Evolutionary conservation across 23 red algal genomes (phyloP).

Genomic region (Gracilaria gracilis): DNA sequence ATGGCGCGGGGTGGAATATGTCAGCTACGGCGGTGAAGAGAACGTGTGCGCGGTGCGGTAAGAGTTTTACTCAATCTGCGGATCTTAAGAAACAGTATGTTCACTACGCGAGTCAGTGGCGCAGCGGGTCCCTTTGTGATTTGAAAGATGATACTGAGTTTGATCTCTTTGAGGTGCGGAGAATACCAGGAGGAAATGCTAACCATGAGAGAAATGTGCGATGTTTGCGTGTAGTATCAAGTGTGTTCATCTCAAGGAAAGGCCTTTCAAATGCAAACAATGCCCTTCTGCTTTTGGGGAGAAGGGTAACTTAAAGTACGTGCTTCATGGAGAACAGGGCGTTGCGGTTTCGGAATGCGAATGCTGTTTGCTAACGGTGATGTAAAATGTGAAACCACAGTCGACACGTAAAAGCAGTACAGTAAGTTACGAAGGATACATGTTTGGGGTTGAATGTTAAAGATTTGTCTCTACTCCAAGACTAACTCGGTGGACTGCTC

Average conservation of each 20-base stretch:
- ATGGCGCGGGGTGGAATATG: neutral
- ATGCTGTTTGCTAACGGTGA: neutral
- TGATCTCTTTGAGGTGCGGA: neutral
- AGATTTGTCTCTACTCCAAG: neutral
- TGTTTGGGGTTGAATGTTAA: neutral
- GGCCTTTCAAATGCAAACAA: slow-evolving; percentile 28
- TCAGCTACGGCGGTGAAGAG: neutral
- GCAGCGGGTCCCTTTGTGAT: neutral
- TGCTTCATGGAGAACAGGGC: neutral
- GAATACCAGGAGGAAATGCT: neutral
- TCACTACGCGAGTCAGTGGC: neutral
- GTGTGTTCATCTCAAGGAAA: slow-evolving; percentile 53
- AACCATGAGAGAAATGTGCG: neutral
- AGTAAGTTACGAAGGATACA: neutral
- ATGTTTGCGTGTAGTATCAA: slow-evolving; percentile 22
- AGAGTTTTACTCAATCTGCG: slow-evolving; percentile 35
- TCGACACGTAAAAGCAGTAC: slow-evolving; percentile 27
- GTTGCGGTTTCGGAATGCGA: neutral
- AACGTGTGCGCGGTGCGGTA: slow-evolving; percentile 48
- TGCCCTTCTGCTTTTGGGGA: slow-evolving; percentile 32
- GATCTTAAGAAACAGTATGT: slow-evolving; percentile 64
- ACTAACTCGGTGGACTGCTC: neutral
- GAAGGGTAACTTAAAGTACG: slow-evolving; percentile 31
- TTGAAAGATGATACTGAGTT: neutral
- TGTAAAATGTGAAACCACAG: neutral